Evolutionary conservation across 2,329 filamentous ascomycete species (phyloP), one percentile per base, ranked within the genome.

Genomic region (Cadophora sp.): DNA sequence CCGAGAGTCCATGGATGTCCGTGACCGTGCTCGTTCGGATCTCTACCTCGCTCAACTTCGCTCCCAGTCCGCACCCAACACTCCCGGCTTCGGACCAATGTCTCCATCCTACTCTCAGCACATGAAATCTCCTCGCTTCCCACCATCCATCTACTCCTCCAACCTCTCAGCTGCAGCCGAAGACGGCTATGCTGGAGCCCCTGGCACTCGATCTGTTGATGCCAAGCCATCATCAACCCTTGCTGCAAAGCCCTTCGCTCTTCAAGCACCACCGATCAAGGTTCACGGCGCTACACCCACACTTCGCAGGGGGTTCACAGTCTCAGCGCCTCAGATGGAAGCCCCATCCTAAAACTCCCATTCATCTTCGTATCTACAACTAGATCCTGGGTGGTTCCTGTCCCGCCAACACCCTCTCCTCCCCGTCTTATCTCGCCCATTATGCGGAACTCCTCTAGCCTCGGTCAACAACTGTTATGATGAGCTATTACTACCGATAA

Each of bases 1-100:
- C 71, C 90, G 92, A 81, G 98, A 97, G 86, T 94, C 94, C 71
- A 99, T 99, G 96, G 92, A 97, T 79, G 85, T 92, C 79, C 93
- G 96, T 76, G 96, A 99, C 85, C 92, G 92, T 78, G 96, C 96
- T 72, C 92, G 96, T 71, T 95, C 92, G 70, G 94, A 98, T 79
- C 88, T 99, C 72, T 98, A 98, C 84, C 92, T 98, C 71, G 94
- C 91, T 65, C 91, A 93, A 79, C 88, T 94, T 51, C 91, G 90
- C 74, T 84, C 89, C 24, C 94, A 98, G 82, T 97, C 94, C 29
- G 94, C 94, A 5, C 95, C 95, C 74, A 97, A 97, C 84, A 97
- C 95, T 0, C 95, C 95, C 14, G 94, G 94, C 72, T 94, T 97
- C 79, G 90, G 89, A 34, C 89, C 90, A 79, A 91, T 88, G 79